These are phyloP conservation scores for Gastrolobium bilobum DNA, from an alignment of 306 rosid genomes.

Conservation along the genomic window DNA sequence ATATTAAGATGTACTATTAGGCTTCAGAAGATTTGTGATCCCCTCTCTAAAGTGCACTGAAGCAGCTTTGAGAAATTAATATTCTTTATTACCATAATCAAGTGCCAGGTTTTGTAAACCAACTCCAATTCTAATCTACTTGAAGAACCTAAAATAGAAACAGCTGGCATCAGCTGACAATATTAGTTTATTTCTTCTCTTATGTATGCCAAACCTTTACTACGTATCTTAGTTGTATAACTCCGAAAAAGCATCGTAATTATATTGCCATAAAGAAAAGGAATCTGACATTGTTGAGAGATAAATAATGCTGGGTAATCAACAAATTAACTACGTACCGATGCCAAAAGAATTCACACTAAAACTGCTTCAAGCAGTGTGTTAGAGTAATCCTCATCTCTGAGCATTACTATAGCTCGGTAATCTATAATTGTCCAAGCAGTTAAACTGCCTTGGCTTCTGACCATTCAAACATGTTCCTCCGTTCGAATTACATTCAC, in stretches of 20 bases:
- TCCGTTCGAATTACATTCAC: too few species aligned
- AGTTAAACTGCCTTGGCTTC: too few species aligned
- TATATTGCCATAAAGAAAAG: not conserved
- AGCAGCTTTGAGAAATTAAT: not conserved
- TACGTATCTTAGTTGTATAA: not conserved
- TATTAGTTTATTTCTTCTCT: not conserved
- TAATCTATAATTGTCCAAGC: too few species aligned
- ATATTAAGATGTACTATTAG: not conserved
- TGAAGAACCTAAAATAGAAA: slow-evolving; percentile 7
- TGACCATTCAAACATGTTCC: too few species aligned
- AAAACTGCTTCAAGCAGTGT: not conserved
- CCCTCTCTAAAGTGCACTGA: not conserved
- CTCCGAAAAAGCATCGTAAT: not conserved
- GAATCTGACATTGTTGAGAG: not conserved
- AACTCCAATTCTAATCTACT: not conserved
- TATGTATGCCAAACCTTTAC: not conserved
- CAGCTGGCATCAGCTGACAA: not conserved
- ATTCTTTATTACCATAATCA: not conserved
- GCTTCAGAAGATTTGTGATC: not conserved
- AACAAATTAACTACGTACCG: not conserved
- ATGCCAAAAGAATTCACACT: not conserved
- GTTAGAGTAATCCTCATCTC: too few species aligned
- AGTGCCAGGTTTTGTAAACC: slow-evolving; percentile 7
- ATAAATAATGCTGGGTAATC: not conserved
- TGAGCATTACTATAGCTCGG: too few species aligned